Evolutionary conservation across 345 rosid species (phyloP), one percentile per base, ranked within the genome.

Genomic region (Moricandia arvensis): DNA sequence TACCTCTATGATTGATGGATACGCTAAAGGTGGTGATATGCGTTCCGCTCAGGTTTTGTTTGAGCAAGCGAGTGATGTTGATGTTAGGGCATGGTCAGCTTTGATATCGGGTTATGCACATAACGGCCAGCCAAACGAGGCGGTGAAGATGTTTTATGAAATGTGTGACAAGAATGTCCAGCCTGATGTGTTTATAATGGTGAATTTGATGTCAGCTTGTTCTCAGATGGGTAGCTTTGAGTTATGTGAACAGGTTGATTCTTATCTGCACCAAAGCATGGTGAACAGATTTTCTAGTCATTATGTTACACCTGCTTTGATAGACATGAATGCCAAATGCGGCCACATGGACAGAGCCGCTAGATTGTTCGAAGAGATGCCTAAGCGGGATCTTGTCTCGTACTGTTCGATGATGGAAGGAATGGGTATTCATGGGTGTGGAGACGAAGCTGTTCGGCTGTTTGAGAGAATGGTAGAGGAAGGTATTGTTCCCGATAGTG

Each of bases 241-340:
- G 47, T 79, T 90, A 63, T 89, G 96, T 41, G 82, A 77, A 79
- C 76, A 84, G 82, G 80, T 87, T 45, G 88, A 93, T 83, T 68
- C 79, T 49, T 87, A 80, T 77, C 68, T 89, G 68, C 73, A 82
- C 59, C 63, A 35, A 58, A 81, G 79, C 58, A 71, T 85, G 17
- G 53, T 5, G 24, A 45, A 83, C 6, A 83, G 85, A 64, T 75
- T 77, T 35, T 21, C 80, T 59, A 87, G 78, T 63, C 59, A 33
- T 17, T 87, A 87, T 72, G 24, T 21, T 2, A 21, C 24, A 21
- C 24, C 24, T 21, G 24, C 24, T 21, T 21, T 83, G 67, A 75
- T 92, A 62, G 91, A 89, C 73, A 92, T 92, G 97, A 86, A 90
- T 77, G 89, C 89, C 0, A 92, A 90, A 76, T 88, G 95, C 74